Base-by-base conservation (phyloP, 495 filamentous ascomycete species). In the Penicillium maclennaniae region DNA sequence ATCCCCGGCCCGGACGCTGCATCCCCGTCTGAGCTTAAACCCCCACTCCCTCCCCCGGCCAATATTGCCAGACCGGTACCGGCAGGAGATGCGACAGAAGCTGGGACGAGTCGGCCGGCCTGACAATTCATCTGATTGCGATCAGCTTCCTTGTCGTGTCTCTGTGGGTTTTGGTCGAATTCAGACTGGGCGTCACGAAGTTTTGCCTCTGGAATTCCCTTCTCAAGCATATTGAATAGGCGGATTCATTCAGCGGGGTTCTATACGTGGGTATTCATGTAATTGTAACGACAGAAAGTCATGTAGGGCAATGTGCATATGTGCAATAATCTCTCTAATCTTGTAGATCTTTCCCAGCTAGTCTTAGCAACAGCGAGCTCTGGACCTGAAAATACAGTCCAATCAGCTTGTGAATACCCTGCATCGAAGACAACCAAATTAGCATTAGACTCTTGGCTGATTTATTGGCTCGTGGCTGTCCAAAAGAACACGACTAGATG, bases 61-160 rank as follows among this genome's bases (percentile, higher is more conserved):
- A 65, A 65, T 55, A 56, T 58, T 36, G 54, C 70, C 3, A 67
- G 61, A 47, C 54, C 58, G 10, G 54, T 55, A 4, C 47, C 59
- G 21, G 50, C 47, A 15, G 55, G 58, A 7, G 53, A 57, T 36
- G 54, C 60, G 39, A 56, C 55, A 38, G 69, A 73, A 45, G 60
- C 65, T n/a, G 69, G 58, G 43, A 60, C 68, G 34, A 67, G 55
- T 51, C 63, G 68, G 47, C 73, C 72, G 23, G 66, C 71, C 53
- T 77, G 66, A 71, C 51, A 55, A 34, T n/a, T 41, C 15, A 15
- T 16, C 12, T 49, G 37, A 43, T 21, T 43, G 15, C 10, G 25
- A 16, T 50, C 42, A 26, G 17, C 12, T 28, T 17, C 15, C n/a
- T 36, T 5, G 31, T 31, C 36, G 47, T 10, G 36, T 4, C 21